A percentile compares a stretch with the other conserved stretches of the same genome.
phyloP scores from a whole-genome alignment of 2,329 filamentous ascomycete genomes.

The Pseudogymnoascus sp. region DNA sequence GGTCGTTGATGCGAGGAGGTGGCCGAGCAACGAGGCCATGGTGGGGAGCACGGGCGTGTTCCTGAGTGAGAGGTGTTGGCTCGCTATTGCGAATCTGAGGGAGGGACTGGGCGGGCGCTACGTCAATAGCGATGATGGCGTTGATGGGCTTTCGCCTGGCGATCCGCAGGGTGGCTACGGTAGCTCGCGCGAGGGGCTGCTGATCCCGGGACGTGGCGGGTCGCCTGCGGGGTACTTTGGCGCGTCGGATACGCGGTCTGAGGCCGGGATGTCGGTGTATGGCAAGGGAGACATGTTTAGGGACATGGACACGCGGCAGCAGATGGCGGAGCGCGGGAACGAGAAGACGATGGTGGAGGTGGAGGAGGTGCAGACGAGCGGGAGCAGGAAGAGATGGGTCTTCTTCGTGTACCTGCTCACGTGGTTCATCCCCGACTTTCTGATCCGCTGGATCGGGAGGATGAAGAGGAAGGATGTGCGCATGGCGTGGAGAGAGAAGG shows the following conservation, averaged over 20 bases:
- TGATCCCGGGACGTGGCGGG: constrained; percentile 43
- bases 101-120: constrained; percentile 51
- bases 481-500: constrained; percentile 95
- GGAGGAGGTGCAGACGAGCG: constrained; percentile 69
- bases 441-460: constrained; percentile 69
- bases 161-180: constrained; percentile 45
- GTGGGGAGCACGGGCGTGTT: constrained; percentile 91
- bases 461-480: constrained; percentile 97
- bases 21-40: constrained; percentile 84
- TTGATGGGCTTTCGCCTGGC: constrained; percentile 50
- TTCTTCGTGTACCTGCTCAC: constrained; percentile 76
- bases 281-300: constrained; percentile 96
- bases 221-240: constrained; percentile 70
- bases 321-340: constrained; percentile 92
- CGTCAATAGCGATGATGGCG: constrained; percentile 48
- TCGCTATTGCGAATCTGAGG: constrained; percentile 71
- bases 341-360: constrained; percentile 86
- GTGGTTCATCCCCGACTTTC: constrained; percentile 86
- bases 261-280: constrained; percentile 85
- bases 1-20: constrained; percentile 84
- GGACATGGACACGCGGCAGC: constrained; percentile 85
- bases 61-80: constrained; percentile 91
- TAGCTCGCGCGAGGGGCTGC: constrained; percentile 52
- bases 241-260: constrained; percentile 64
- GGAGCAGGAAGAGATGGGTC: constrained; percentile 84